A percentile compares a stretch with the other conserved stretches of the same genome.
phyloP scores from a whole-genome alignment of 345 rosid genomes.

The Corchorus capsularis region DNA sequence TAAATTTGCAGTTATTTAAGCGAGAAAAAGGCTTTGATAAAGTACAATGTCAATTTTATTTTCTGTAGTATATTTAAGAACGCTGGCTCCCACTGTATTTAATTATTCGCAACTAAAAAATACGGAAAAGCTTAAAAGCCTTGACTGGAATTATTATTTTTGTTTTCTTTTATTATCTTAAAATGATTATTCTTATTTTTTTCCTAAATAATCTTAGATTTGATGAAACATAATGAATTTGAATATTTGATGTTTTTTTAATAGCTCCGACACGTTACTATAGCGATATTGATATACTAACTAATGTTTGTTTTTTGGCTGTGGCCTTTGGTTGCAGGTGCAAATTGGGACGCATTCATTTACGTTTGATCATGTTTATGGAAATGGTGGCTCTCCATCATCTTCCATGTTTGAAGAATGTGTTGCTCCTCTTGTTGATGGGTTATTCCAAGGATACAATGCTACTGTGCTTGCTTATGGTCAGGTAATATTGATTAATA shows the following conservation, averaged over 20 bases:
- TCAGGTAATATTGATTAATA: conserved; percentile 51
- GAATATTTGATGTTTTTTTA: background rate
- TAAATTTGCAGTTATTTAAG: conserved; percentile 5
- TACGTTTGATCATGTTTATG: conserved; percentile 84
- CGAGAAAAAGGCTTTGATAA: background rate
- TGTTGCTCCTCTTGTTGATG: conserved; percentile 68
- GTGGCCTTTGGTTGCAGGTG: conserved; percentile 49
- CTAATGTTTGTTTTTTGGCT: conserved; percentile 8
- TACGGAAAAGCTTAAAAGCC: background rate
- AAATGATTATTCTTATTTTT: background rate
- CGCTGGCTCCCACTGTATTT: conserved; percentile 11
- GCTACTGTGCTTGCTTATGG: conserved; percentile 91
- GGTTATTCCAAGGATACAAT: conserved; percentile 80
- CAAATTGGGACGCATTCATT: conserved; percentile 77
- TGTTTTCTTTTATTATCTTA: conserved; percentile 5
- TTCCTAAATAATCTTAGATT: background rate
- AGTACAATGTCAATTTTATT: conserved; percentile 10
- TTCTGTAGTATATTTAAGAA: background rate
- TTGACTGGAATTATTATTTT: background rate
- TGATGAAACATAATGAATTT: background rate
- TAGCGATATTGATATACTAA: background rate
- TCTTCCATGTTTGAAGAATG: conserved; percentile 72
- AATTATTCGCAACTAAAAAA: background rate
- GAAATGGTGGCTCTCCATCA: conserved; percentile 57
- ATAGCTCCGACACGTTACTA: background rate